Percentiles rank a stretch among this genome's conserved stretches.
Evolutionary conservation across 257 asterid species (phyloP).

Genomic region (Solanum pennellii): DNA sequence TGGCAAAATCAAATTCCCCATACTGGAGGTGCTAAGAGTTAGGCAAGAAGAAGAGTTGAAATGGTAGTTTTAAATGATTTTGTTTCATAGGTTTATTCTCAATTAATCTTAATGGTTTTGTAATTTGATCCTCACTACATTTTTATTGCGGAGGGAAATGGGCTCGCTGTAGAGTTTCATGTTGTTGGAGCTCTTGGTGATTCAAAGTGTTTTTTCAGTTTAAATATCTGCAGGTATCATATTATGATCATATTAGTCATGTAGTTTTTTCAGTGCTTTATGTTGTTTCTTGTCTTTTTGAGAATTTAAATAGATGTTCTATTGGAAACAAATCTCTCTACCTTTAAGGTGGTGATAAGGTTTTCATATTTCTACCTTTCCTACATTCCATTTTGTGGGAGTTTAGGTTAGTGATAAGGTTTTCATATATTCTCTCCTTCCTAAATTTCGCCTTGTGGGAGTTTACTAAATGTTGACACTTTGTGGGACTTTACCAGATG

Average conservation of each 20-base stretch:
- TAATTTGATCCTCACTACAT: constrained; percentile 6
- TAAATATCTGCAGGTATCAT: constrained; percentile 68
- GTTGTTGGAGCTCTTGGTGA: constrained; percentile 14
- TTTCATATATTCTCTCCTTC: too few relatives aligned
- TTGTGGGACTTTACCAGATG: too few relatives aligned
- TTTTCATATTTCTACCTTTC: too few relatives aligned
- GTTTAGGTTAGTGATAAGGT: too few relatives aligned
- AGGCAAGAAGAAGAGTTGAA: not conserved
- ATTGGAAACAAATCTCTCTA: too few relatives aligned
- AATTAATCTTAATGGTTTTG: constrained; percentile 7
- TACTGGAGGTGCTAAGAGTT: not conserved
- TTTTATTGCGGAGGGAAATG: constrained; percentile 30
- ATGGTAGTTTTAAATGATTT: not conserved
- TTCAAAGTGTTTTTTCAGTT: constrained; percentile 22
- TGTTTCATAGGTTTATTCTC: too few relatives aligned
- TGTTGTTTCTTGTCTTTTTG: not conserved
- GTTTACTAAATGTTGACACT: too few relatives aligned
- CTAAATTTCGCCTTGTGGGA: too few relatives aligned
- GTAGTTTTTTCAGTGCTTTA: not conserved
- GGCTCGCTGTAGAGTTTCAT: constrained; percentile 23
- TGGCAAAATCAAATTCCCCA: not conserved
- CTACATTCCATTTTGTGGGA: too few relatives aligned
- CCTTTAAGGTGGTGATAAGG: too few relatives aligned
- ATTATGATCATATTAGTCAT: not conserved
- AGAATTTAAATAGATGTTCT: not conserved